Percentiles rank a stretch among this genome's conserved stretches.
Evolutionary conservation across 305 asterid species (phyloP).

Genomic region (Stenogyne calaminthoides): DNA sequence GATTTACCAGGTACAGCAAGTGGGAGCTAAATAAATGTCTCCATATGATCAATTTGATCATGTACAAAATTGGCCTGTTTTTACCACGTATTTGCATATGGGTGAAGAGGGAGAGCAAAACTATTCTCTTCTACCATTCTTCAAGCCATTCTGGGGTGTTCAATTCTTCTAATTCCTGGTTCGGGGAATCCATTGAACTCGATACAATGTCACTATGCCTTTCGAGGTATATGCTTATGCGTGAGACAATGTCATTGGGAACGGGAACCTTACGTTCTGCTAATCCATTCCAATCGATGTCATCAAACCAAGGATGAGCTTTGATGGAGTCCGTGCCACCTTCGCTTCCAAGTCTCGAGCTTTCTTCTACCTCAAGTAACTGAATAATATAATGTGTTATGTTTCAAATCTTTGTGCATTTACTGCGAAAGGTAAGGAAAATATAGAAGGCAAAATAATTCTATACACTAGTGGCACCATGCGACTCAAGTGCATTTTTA

Average conservation of each 20-base stretch:
- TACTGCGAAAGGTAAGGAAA: slow-evolving; percentile 14
- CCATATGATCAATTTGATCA: slow-evolving; percentile 7
- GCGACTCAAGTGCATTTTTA: too few species aligned
- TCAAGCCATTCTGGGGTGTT: slow-evolving; percentile 86
- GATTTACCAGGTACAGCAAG: neutral
- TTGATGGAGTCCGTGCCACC: slow-evolving; percentile 62
- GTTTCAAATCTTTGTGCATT: slow-evolving; percentile 3
- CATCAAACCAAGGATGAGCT: slow-evolving; percentile 83
- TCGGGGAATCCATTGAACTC: slow-evolving; percentile 49
- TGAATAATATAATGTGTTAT: slow-evolving; percentile 38
- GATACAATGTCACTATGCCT: slow-evolving; percentile 46
- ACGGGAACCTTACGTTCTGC: slow-evolving; percentile 43
- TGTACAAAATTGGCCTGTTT: neutral
- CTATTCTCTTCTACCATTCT: slow-evolving; percentile 60
- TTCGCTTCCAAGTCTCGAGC: slow-evolving; percentile 74
- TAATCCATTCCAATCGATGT: slow-evolving; percentile 73
- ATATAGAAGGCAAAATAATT: neutral
- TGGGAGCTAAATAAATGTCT: neutral
- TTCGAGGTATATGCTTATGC: slow-evolving; percentile 63
- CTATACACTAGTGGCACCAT: too few species aligned
- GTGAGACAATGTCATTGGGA: slow-evolving; percentile 64
- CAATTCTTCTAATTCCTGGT: slow-evolving; percentile 53
- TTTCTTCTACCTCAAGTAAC: slow-evolving; percentile 89
- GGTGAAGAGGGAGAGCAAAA: neutral
- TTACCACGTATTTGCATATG: neutral